Base-by-base conservation (phyloP, 2,329 filamentous ascomycete genomes). In the Beauveria sp. region DNA sequence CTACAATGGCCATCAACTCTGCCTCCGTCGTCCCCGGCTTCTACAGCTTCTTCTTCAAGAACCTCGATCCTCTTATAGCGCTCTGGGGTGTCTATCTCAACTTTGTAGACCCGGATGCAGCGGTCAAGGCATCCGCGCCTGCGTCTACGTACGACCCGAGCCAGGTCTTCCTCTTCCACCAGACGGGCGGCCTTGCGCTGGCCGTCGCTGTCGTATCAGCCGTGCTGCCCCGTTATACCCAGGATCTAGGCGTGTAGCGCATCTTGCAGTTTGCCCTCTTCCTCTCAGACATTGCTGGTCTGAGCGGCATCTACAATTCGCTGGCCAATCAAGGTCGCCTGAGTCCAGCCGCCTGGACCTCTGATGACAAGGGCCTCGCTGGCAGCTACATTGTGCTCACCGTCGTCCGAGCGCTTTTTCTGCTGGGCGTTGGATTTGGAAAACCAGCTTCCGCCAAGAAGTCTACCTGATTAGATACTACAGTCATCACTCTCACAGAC, bases 41-140 rank as follows among this genome's bases (percentile, higher is more conserved):
- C 31, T 68, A 69, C 63, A 54, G 54, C 48, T 62, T 65, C 62
- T 66, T 68, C 60, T 69, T 70, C 61, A 62, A 62, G 8, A 66
- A 67, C 26, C 43, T 65, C 46, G 67, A 69, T 48, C 68, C 67
- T 1, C 56, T 66, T 16, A 52, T 65, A 18, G 64, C 66, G 10
- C 50, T 68, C 22, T 67, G 62, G 53, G 67, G 66, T 38, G 67
- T 62, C 34, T 66, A 65, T 24, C 61, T 69, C 62, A 66, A 65
- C 51, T 64, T 60, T 49, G 60, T 63, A 58, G 63, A 62, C 3
- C 64, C 63, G 16, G 62, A 62, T 24, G 59, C 31, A n/a, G 58
- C 61, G 8, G 58, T 66, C 28, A 34, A 55, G n/a, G 58, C 63
- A 1, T 62, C 64, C 22, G 63, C 65, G 3, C 64, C 62, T 14